Base-by-base conservation (phyloP, 2,329 filamentous ascomycete genomes). In the Parafenestella ontariensis region DNA sequence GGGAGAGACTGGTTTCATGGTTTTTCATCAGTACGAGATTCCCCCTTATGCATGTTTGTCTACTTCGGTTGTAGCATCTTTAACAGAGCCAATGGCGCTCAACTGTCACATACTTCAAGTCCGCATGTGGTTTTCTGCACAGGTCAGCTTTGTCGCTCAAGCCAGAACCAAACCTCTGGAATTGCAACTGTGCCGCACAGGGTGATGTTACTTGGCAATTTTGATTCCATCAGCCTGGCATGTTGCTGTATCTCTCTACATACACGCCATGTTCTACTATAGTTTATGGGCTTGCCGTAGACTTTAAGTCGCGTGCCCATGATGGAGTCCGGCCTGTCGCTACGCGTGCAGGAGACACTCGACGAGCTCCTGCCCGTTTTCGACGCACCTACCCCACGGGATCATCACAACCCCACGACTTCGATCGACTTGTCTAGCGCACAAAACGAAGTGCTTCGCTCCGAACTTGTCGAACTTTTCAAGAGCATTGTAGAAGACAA, bases 281-380 rank as follows among this genome's bases (percentile, higher is more conserved):
- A 31, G 11, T 17, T 49, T 34, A 39, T 26, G 31, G 11, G 47
- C 40, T 44, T 45, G 52, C 21, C 20, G 31, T n/a, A 24, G 37
- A 8, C 37, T 23, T 21, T 21, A 33, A 52, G 39, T 20, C 11
- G 10, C 13, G 20, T 41, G 36, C 17, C 48, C 40, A 43, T 28
- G 20, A 66, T 70, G 67, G 66, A 70, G 24, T 59, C 66, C 7
- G 70, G 68, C 10, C 56, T 72, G 34, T 72, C 70, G 34, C 45
- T 39, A 28, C 70, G 70, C 46, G 61, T 65, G 54, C 51, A 43
- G 20, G 52, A 33, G 37, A 52, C 65, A 18, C 44, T 71, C 17
- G 34, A 64, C 5, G 59, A 62, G 31, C 52, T 66, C 26, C 46
- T 46, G 23, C 58, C 64, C 3, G 54, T 11, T 26, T 40, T 53